Evolutionary conservation across 2,329 filamentous ascomycete species (phyloP), one percentile per base, ranked within the genome.

Genomic region (Nemania serpens): DNA sequence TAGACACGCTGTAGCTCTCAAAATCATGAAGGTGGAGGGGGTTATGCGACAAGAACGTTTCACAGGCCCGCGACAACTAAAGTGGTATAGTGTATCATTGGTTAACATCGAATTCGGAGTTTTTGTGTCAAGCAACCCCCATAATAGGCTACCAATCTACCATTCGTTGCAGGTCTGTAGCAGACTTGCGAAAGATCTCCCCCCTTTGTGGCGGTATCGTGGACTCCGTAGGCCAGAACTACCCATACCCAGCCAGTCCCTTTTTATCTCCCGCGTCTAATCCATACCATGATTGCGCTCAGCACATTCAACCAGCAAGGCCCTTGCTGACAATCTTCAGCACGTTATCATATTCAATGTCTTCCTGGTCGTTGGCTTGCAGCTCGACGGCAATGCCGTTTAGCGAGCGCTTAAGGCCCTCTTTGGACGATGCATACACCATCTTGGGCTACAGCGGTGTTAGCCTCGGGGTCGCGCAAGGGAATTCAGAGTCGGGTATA

Each of bases 361-460:
- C 91, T 77, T 92, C 89, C 69, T 80, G 78, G 77, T 94, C 91
- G 81, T 93, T 93, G 81, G 90, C 91, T 82, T 95, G 91, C 71
- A 93, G 83, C 76, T 94, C 91, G 71, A 82, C 80, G 63, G 88
- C 89, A 70, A 94, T 80, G 66, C 90, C 91, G 74, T 86, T 90
- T 66, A 95, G 85, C 52, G 89, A 78, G 77, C 88, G 88, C 85
- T 93, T 94, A 69, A 95, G 84, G 62, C 90, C 89, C 72, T 93
- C 90, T 82, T 94, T 95, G 78, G 91, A 95, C 54, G 91, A 91
- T 71, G 91, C 90, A 83, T 94, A 95, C 77, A 93, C 84, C 91
- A 95, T 95, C 84, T 93, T 93, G 78, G 89, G 84, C 91, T 69
- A 59, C 47, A 36, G n/a, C 17, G 33, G 18, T 48, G 67, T 70